Conservation (phyloP, 805 yeast species). For the Brettanomyces custersianus region DNA sequence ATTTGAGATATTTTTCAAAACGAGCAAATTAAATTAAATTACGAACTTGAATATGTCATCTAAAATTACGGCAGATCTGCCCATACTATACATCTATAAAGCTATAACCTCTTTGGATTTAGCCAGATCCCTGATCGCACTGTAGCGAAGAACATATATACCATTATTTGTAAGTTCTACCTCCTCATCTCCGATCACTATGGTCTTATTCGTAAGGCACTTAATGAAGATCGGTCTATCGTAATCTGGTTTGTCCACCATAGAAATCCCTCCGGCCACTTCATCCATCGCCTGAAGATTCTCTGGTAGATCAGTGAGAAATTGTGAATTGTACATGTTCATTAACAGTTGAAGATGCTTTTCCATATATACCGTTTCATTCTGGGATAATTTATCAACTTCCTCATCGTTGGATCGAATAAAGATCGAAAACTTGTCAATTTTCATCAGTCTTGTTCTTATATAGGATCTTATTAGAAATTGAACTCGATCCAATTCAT, state of each 20-base stretch:
- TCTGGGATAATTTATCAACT: constrained; percentile 37
- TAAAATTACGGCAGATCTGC: no score
- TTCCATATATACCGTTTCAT: constrained; percentile 61
- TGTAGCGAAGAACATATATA: constrained; percentile 68
- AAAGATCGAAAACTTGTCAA: constrained; percentile 60
- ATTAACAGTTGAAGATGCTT: constrained; percentile 57
- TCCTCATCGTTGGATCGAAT: constrained; percentile 38
- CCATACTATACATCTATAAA: constrained; percentile 25
- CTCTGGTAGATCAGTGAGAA: constrained; percentile 59
- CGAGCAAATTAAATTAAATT: no score
- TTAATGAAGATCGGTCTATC: constrained; percentile 70
- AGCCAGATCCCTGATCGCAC: constrained; percentile 34
- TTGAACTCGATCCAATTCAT: constrained; percentile 82
- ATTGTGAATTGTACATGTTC: constrained; percentile 57
- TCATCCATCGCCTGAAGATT: constrained; percentile 70
- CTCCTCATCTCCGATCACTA: constrained; percentile 41
- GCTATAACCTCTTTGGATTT: constrained; percentile 33
- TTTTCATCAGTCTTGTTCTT: constrained; percentile 65
- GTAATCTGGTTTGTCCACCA: constrained; percentile 76
- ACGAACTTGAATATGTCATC: no score
- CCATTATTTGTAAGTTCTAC: constrained; percentile 54
- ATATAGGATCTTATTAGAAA: constrained; percentile 75
- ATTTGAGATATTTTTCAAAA: no score
- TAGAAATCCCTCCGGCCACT: constrained; percentile 51
- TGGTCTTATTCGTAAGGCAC: constrained; percentile 31